Percentiles rank a stretch among this genome's conserved stretches.
Conservation (phyloP, 345 rosid genomes). For the Luvunga scandens region DNA sequence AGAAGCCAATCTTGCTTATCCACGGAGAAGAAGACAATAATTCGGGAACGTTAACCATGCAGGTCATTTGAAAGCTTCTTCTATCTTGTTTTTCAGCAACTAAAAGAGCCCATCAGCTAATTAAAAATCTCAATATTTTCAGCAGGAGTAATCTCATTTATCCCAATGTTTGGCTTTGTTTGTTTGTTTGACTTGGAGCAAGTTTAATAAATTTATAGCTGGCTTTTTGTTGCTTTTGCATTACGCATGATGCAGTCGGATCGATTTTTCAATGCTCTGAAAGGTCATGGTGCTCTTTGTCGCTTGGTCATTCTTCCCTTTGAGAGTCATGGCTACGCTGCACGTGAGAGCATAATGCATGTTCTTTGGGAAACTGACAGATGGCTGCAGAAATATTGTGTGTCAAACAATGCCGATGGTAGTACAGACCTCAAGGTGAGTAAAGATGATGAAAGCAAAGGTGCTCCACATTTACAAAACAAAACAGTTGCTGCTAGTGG, state of each 20-base stretch:
- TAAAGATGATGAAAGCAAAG: constrained; percentile 35
- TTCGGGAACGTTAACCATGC: constrained; percentile 96
- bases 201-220: constrained; percentile 10
- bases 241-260: constrained; percentile 62
- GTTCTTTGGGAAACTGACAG: constrained; percentile 98
- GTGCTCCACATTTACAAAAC: constrained; percentile 37
- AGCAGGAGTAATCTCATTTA: background rate
- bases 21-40: constrained; percentile 99
- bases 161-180: background rate
- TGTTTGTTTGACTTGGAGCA: background rate
- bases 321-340: constrained; percentile 95
- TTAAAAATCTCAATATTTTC: background rate
- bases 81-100: background rate
- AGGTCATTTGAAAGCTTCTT: constrained; percentile 41
- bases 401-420: constrained; percentile 49
- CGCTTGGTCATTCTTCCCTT: constrained; percentile 90
- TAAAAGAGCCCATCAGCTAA: background rate
- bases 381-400: constrained; percentile 89
- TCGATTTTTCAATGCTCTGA: constrained; percentile 88
- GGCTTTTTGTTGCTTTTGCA: constrained; percentile 3
- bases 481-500: constrained; percentile 52
- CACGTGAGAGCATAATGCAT: constrained; percentile 97
- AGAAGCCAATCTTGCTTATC: constrained; percentile 91
- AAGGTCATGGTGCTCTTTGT: constrained; percentile 92
- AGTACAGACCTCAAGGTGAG: constrained; percentile 35